phyloP scores from a whole-genome alignment of 257 asterid genomes.

The Petunia secreta region DNA sequence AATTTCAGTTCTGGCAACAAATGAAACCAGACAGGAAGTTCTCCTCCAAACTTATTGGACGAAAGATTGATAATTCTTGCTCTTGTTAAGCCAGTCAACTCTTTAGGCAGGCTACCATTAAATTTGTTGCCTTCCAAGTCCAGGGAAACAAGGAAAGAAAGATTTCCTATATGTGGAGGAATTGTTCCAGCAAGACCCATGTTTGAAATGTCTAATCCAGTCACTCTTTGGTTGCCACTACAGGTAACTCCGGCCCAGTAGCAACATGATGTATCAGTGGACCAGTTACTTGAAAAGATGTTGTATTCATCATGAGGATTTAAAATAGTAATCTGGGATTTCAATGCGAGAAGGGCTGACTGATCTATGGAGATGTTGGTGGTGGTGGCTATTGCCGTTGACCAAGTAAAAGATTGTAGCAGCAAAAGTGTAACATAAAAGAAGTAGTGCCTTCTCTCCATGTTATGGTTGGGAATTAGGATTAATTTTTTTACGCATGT shows the following conservation, averaged over 20 bases:
- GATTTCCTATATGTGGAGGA: conserved; percentile 25
- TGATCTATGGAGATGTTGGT: conserved; percentile 22
- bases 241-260: conserved; percentile 20
- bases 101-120: conserved; percentile 26
- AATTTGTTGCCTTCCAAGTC: conserved; percentile 31
- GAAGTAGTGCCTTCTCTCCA: not conserved
- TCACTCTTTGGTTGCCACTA: conserved; percentile 11
- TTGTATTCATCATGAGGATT: not conserved
- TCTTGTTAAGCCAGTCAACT: conserved; percentile 13
- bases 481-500: too few species aligned
- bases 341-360: conserved; percentile 25
- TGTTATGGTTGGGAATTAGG: not conserved
- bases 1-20: conserved; percentile 4
- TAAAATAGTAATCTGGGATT: not conserved
- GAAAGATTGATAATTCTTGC: not conserved
- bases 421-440: not conserved
- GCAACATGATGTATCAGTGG: conserved; percentile 1
- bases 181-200: not conserved
- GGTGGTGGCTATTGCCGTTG: not conserved
- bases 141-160: conserved; percentile 29
- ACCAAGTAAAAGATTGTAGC: not conserved
- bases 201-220: conserved; percentile 6
- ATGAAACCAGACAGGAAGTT: conserved; percentile 25
- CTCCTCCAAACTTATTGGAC: conserved; percentile 25
- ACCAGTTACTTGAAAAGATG: not conserved